Percentiles rank a stretch among this genome's conserved stretches.
These are phyloP conservation scores for Nepenthes alata DNA, from an alignment of 179 eudicot genomes.

Conservation along the genomic window DNA sequence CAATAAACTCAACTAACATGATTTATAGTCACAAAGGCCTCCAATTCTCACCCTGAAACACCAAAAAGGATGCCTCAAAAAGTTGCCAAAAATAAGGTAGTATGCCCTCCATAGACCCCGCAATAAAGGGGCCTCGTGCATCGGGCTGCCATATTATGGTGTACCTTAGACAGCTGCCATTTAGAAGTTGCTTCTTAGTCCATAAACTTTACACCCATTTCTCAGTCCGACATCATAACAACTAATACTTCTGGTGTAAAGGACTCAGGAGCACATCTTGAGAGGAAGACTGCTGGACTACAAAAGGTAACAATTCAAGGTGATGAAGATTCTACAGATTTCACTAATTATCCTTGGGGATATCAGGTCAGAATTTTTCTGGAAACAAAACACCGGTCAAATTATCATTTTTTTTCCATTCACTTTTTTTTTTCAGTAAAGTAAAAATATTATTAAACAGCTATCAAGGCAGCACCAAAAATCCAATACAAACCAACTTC, in stretches of 20 bases:
- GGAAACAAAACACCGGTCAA: too few relatives aligned
- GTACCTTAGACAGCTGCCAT: background rate
- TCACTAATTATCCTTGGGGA: slow-evolving; percentile 50
- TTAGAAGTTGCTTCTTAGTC: background rate
- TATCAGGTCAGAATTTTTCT: slow-evolving; percentile 42
- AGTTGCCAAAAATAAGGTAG: too few relatives aligned
- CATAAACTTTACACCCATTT: background rate
- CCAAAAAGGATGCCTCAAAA: background rate
- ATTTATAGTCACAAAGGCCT: background rate
- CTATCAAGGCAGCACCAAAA: too few relatives aligned
- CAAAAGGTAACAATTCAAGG: slow-evolving; percentile 17
- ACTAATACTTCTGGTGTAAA: slow-evolving; percentile 13
- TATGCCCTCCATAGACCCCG: too few relatives aligned
- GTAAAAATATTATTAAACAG: too few relatives aligned
- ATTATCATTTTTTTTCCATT: too few relatives aligned
- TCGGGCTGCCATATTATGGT: too few relatives aligned
- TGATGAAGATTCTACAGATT: slow-evolving; percentile 15
- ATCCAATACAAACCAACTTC: too few relatives aligned
- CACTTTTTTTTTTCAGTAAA: too few relatives aligned
- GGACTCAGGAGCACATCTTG: slow-evolving; percentile 86
- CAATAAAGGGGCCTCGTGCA: too few relatives aligned
- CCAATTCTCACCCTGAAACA: background rate
- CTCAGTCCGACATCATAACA: background rate
- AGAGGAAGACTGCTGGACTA: slow-evolving; percentile 45
- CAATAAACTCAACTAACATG: background rate